Evolutionary conservation across 1,139 yeast genomes (phyloP), one percentile per base, ranked within the genome.

Genomic region (Saccharomycopsis hybrid): DNA sequence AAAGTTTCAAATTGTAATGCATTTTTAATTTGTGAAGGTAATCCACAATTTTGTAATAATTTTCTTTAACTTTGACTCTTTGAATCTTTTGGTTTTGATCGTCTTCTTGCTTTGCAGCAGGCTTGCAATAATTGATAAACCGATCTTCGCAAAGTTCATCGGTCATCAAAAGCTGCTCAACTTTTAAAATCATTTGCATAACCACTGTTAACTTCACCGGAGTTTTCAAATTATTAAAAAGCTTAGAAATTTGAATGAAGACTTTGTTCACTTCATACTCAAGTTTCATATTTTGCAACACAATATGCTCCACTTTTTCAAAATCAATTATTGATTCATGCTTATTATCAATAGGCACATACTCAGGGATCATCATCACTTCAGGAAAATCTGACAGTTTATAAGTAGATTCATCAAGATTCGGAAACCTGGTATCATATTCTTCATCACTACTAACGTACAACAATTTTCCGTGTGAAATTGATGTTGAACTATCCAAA

Each of bases 391-490:
- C 30, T 18, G 18, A 18, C 25, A 33, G 46, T n/a, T 32, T 29
- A 8, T 44, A 2, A 9, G 47, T 41, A 29, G 30, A 47, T 25
- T 45, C 42, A 13, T 35, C 37, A n/a, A 31, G 30, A 13, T 30
- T 30, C 2, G 54, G 54, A 29, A 51, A 45, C 35, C 41, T 27
- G 32, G 49, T 48, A 25, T 51, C 52, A 29, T 51, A 51, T 25
- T 42, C 43, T 18, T 44, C 51, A 4, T 48, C 54, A 8, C 40
- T 35, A 5, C 27, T 25, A 29, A 51, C 27, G 38, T 32, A 29
- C 32, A 48, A n/a, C 9, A 45, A 28, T n/a, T 41, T 32, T 2
- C 54, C 54, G 25, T 44, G 24, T 18, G 11, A 35, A 18, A 49
- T 42, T 4, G 49, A 32, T 11, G 37, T 43, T 13, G 32, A 9